phyloP scores from a whole-genome alignment of 768 basidiomycete genomes.

The Mycena alexandri region DNA sequence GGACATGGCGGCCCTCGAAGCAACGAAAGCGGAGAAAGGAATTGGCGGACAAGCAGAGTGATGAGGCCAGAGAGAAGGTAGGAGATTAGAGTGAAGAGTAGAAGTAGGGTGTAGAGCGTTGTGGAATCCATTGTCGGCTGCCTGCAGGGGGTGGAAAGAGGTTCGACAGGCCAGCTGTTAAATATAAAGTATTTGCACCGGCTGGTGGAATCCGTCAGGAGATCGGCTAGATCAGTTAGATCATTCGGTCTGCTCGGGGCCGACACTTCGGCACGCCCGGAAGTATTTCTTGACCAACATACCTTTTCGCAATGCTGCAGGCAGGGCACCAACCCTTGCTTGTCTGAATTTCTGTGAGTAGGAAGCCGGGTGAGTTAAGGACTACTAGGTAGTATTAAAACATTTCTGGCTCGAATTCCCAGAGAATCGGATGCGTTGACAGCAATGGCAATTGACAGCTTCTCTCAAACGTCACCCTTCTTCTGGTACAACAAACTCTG shows the following conservation, averaged over 20 bases:
- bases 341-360: too few relatives aligned
- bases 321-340: too few relatives aligned
- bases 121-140: constrained; percentile 27
- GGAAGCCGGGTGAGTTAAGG: too few relatives aligned
- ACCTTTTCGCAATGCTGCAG: background rate
- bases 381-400: too few relatives aligned
- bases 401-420: too few relatives aligned
- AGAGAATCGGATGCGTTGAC: too few relatives aligned
- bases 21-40: constrained; percentile 59
- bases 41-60: constrained; percentile 58
- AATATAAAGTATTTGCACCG: constrained; percentile 11
- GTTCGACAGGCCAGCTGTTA: constrained; percentile 24
- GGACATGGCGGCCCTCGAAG: constrained; percentile 61
- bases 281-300: constrained; percentile 10
- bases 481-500: background rate
- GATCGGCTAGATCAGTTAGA: constrained; percentile 21
- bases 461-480: constrained; percentile 3
- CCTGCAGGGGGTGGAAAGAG: constrained; percentile 19
- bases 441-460: constrained; percentile 1
- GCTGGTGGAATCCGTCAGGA: constrained; percentile 20
- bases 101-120: constrained; percentile 33
- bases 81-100: constrained; percentile 44
- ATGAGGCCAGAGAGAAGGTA: constrained; percentile 49
- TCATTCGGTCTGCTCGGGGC: constrained; percentile 21
- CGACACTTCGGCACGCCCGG: constrained; percentile 10